phyloP scores from a whole-genome alignment of 1,284 basidiomycete species.

The Pascua sp. region DNA sequence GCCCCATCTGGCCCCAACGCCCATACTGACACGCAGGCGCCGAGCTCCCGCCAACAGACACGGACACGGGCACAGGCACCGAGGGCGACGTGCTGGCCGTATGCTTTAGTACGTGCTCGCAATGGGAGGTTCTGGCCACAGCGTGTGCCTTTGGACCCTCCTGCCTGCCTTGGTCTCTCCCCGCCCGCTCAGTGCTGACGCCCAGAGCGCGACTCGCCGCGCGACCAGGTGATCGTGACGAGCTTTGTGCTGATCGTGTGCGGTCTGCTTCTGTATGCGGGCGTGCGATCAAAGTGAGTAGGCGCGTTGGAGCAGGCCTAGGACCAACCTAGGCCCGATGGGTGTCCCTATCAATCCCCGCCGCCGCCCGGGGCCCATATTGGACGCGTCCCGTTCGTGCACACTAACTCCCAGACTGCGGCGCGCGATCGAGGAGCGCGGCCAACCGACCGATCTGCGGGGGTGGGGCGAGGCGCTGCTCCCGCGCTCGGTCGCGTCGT shows the following conservation, averaged over 20 bases:
- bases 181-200: not conserved
- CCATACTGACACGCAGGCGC: constrained; percentile 57
- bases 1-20: not conserved
- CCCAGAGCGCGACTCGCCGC: constrained; percentile 67
- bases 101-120: constrained; percentile 74
- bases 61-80: constrained; percentile 89
- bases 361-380: not conserved
- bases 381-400: not conserved
- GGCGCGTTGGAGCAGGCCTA: not conserved
- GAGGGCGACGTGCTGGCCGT: constrained; percentile 92
- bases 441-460: constrained; percentile 23
- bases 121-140: too few species aligned
- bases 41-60: constrained; percentile 76
- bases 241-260: constrained; percentile 80
- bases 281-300: constrained; percentile 58
- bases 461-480: constrained; percentile 23
- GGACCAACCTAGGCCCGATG: too few species aligned
- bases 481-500: constrained; percentile 1
- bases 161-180: too few species aligned
- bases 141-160: too few species aligned
- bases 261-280: constrained; percentile 75
- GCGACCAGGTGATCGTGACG: constrained; percentile 85
- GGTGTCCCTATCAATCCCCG: too few species aligned
- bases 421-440: constrained; percentile 20
- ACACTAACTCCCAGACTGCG: constrained; percentile 15